phyloP scores from a whole-genome alignment of 129 eudicot species.

The Cynara cardunculus region DNA sequence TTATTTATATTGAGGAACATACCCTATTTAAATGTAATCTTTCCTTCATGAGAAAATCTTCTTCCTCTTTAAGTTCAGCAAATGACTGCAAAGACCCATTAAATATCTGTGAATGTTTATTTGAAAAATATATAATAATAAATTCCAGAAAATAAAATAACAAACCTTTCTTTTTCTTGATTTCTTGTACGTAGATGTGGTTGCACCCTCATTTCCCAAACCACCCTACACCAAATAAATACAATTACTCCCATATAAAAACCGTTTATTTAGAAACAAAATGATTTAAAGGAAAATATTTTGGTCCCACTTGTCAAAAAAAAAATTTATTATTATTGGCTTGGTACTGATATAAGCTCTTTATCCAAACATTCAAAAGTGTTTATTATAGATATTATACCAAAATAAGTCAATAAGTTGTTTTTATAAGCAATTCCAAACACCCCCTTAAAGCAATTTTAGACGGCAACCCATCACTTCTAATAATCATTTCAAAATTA shows the following conservation, averaged over 20 bases:
- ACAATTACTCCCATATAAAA: neutral
- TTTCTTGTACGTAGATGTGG: conserved; percentile 26
- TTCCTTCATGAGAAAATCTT: conserved; percentile 52
- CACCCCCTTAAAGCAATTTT: too few species aligned
- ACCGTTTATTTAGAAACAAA: too few species aligned
- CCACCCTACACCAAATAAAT: conserved; percentile 24
- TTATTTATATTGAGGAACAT: neutral
- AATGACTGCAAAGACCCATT: conserved; percentile 32
- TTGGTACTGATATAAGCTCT: too few species aligned
- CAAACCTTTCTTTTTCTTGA: conserved; percentile 52
- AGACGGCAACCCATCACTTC: neutral
- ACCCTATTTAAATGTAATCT: conserved; percentile 47
- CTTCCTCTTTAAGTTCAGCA: conserved; percentile 58
- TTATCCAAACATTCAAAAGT: too few species aligned
- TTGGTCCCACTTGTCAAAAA: conserved; percentile 22
- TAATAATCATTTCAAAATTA: neutral
- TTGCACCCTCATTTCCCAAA: conserved; percentile 34
- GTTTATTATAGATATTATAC: too few species aligned
- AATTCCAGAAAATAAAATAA: neutral
- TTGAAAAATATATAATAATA: neutral
- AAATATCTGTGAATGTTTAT: neutral
- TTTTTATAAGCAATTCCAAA: too few species aligned
- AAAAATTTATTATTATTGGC: too few species aligned
- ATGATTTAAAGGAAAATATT: neutral
- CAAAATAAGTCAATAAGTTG: too few species aligned